Conservation (phyloP, 148 eudicot species). For the Arctostaphylos glauca region DNA sequence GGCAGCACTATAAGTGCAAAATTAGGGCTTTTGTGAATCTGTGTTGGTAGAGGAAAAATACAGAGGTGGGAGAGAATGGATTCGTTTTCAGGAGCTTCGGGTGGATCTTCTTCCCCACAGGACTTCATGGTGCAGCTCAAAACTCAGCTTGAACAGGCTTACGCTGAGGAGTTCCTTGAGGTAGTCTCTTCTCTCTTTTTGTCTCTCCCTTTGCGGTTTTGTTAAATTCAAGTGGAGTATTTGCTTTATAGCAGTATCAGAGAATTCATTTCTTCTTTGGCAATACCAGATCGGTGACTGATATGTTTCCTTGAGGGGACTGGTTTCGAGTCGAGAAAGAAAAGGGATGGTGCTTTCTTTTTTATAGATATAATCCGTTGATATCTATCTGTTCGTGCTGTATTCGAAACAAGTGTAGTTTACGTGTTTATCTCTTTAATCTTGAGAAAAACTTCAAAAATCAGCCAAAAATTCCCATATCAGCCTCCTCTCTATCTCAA, state of each 20-base stretch:
- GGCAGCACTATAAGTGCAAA: neutral
- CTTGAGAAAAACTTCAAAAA: too few species aligned
- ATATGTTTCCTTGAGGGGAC: neutral
- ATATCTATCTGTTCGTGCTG: too few species aligned
- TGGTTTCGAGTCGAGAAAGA: neutral
- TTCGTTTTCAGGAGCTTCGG: constrained; percentile 40
- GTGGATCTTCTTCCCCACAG: constrained; percentile 12
- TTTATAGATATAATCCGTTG: neutral
- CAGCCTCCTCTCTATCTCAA: too few species aligned
- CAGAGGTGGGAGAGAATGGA: constrained; percentile 28
- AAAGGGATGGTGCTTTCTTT: neutral
- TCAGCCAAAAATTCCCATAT: too few species aligned
- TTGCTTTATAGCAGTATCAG: too few species aligned
- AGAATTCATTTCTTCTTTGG: too few species aligned
- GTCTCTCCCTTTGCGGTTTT: neutral
- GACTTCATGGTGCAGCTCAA: constrained; percentile 59
- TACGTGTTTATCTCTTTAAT: too few species aligned
- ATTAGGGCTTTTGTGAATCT: neutral
- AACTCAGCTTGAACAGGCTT: constrained; percentile 72
- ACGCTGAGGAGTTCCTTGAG: constrained; percentile 75
- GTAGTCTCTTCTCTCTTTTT: constrained; percentile 17
- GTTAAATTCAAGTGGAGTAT: too few species aligned
- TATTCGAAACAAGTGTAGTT: too few species aligned
- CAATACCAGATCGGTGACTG: neutral
- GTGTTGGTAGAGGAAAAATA: neutral